Evolutionary conservation across 192 early-diverging fungal genomes (phyloP).

Genomic region (Umbelopsis isabellina): DNA sequence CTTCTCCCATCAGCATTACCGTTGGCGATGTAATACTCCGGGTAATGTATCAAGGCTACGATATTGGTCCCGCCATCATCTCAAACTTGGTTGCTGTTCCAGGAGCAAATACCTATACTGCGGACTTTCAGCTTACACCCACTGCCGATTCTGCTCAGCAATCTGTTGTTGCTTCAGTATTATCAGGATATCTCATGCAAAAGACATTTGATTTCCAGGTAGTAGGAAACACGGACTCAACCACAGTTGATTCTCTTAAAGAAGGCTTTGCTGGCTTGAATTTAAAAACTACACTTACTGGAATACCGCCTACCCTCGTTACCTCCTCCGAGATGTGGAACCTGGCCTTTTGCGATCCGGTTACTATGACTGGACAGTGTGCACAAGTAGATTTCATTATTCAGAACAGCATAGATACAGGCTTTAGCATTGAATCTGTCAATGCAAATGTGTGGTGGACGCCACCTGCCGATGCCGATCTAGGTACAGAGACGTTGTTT

Average conservation of each 20-base stretch:
- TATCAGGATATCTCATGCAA: constrained; percentile 49
- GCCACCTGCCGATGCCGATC: neutral
- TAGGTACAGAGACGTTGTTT: no score
- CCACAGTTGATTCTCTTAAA: constrained; percentile 43
- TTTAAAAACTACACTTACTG: neutral
- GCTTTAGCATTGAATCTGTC: neutral
- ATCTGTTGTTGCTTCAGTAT: constrained; percentile 31
- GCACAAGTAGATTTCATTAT: neutral
- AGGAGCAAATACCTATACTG: constrained; percentile 49
- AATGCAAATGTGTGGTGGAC: neutral
- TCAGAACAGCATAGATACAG: constrained; percentile 2
- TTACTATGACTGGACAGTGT: no score
- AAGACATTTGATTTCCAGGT: constrained; percentile 42
- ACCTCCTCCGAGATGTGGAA: no score
- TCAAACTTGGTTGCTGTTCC: constrained; percentile 44
- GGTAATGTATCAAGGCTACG: constrained; percentile 35
- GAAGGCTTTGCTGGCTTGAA: constrained; percentile 37
- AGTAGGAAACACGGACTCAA: constrained; percentile 41
- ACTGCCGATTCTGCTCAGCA: constrained; percentile 21
- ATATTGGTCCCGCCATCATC: constrained; percentile 51
- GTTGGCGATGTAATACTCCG: constrained; percentile 50
- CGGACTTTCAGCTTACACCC: constrained; percentile 47
- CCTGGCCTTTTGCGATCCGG: no score
- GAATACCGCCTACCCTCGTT: constrained; percentile 19
- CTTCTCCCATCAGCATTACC: constrained; percentile 55